Base-by-base conservation (phyloP, 2,329 filamentous ascomycete species). In the Microsporum canis region DNA sequence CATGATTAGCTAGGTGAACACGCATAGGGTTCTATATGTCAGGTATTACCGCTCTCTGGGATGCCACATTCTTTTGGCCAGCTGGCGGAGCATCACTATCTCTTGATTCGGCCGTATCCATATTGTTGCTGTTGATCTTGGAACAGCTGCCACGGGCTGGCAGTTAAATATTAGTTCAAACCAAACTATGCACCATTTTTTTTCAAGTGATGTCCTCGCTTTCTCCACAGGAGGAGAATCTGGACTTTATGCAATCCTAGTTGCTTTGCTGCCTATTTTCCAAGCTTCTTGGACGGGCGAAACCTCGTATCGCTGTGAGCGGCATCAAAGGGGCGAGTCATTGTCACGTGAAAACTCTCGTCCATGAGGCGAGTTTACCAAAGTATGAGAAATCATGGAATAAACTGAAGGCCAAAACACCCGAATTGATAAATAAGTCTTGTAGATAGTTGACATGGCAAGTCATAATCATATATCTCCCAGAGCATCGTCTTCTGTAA, bases 41-140 rank as follows among this genome's bases (percentile, higher is more conserved):
- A 38, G 39, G 39, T 31, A 29, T 41, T 57, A 57, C 55, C 55
- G 55, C 55, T 57, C 55, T 57, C 55, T 55, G 51, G 6, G 33
- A 55, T 36, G 51, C 33, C 33, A 3, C 7, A n/a, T 7, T 55
- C 12, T n/a, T 55, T 17, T 59, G 57, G 31, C 41, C 12, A 10
- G 41, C 27, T 34, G 57, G 12, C n/a, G 41, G 33, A 27, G 31
- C 34, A 38, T 59, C 41, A 6, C 57, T 45, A 38, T 59, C 57
- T 34, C 43, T 59, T 27, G 39, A 29, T 34, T 59, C 57, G n/a
- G 23, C 56, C 17, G 38, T 36, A 36, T 58, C 56, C 56, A 58
- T 58, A 17, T 29, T 31, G n/a, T 36, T 34, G 33, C 36, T 7
- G 23, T 36, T 10, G 14, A 55, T 51, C 23, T 29, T 43, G n/a